Evolutionary conservation across 306 rosid species (phyloP).

Genomic region (Quercus ilex): DNA sequence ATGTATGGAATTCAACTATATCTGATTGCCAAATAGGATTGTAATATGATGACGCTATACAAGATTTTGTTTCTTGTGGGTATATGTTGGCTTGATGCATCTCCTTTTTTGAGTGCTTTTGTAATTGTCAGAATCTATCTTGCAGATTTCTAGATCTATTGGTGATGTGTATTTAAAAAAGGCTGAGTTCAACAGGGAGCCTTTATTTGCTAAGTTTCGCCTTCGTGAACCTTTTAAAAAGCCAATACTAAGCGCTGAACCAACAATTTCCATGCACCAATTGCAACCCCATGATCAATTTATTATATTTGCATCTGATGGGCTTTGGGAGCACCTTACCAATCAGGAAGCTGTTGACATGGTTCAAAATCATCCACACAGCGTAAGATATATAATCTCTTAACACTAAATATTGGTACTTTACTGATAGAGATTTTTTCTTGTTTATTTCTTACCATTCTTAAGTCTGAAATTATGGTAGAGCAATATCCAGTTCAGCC

Average conservation of each 20-base stretch:
- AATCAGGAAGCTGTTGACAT: conserved; percentile 95
- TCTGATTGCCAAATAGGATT: background rate
- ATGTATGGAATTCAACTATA: background rate
- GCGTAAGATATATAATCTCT: conserved; percentile 41
- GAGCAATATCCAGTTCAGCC: background rate
- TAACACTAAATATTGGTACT: conserved; percentile 5
- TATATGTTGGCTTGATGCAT: background rate
- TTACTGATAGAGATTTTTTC: background rate
- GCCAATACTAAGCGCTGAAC: conserved; percentile 84
- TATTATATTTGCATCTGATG: conserved; percentile 89
- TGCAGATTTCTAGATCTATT: conserved; percentile 82
- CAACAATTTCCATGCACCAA: conserved; percentile 55
- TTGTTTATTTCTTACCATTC: background rate
- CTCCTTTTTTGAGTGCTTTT: conserved; percentile 3
- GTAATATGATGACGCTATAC: background rate
- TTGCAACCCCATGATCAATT: conserved; percentile 79
- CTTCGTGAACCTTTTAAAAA: conserved; percentile 60
- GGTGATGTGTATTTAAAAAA: conserved; percentile 89
- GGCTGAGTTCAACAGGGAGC: conserved; percentile 87
- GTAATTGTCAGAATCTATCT: conserved; percentile 10
- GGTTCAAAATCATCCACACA: conserved; percentile 69
- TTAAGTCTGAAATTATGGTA: background rate
- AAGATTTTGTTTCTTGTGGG: background rate
- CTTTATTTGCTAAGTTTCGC: conserved; percentile 74
- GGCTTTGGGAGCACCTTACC: conserved; percentile 93